Conservation (phyloP, 495 filamentous ascomycete species). For the Hypoxylon rickii region DNA sequence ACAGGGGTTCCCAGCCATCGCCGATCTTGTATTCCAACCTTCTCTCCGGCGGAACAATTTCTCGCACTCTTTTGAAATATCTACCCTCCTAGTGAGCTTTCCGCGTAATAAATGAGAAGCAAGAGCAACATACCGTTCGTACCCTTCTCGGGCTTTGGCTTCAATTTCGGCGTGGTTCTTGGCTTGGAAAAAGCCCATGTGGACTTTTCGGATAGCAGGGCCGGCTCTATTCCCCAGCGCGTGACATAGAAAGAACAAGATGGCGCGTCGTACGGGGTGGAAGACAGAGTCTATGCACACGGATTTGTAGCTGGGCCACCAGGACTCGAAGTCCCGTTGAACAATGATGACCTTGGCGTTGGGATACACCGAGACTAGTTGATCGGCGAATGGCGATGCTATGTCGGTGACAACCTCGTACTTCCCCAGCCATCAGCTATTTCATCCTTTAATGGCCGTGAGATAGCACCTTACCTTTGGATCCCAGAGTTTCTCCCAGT, state of each 20-base stretch:
- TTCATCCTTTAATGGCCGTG: background rate
- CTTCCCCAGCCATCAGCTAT: background rate
- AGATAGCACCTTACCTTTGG: background rate
- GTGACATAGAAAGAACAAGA: background rate
- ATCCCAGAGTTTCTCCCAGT: background rate
- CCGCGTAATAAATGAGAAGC: too few relatives aligned
- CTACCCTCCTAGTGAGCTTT: background rate
- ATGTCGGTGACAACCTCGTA: background rate
- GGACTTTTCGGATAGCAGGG: background rate
- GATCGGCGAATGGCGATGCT: background rate
- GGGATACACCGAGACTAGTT: background rate
- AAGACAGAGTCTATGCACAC: background rate
- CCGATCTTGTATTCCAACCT: constrained; percentile 50
- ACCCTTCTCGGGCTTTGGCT: background rate
- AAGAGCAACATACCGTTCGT: background rate
- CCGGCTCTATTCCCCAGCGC: background rate
- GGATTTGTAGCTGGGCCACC: background rate
- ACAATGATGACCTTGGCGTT: background rate
- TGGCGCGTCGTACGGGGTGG: background rate
- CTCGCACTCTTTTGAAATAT: constrained; percentile 20
- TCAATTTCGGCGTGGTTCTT: background rate
- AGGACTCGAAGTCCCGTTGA: background rate
- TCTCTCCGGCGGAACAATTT: constrained; percentile 38
- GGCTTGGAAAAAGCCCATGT: background rate
- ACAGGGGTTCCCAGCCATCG: constrained; percentile 55